These are phyloP conservation scores for Discostella stelligeroides DNA, from an alignment of 108 stramenopile genomes.

Conservation along the genomic window DNA sequence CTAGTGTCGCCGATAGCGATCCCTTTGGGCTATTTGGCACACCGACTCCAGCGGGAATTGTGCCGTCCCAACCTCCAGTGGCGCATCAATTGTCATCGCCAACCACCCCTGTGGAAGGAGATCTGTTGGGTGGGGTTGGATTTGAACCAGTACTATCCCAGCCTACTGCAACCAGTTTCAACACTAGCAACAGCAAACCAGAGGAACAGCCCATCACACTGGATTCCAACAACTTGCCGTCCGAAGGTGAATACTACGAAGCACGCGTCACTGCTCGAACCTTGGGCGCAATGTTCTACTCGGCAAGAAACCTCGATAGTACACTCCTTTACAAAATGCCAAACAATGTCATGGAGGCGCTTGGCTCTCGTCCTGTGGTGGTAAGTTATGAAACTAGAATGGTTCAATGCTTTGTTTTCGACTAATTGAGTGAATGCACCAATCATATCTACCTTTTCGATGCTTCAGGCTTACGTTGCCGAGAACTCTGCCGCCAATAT, in stretches of 20 bases:
- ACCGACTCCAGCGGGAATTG: constrained; percentile 6
- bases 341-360: constrained; percentile 23
- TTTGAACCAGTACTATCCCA: background rate
- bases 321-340: constrained; percentile 25
- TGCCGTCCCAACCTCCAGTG: constrained; percentile 8
- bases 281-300: constrained; percentile 48
- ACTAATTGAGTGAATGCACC: too few relatives aligned
- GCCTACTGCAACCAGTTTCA: constrained; percentile 2
- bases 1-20: constrained; percentile 7
- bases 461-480: constrained; percentile 5
- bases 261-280: constrained; percentile 21
- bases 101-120: constrained; percentile 1
- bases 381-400: too few relatives aligned
- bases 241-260: constrained; percentile 46
- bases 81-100: background rate
- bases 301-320: constrained; percentile 24
- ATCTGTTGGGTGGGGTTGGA: constrained; percentile 16
- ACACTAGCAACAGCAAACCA: background rate
- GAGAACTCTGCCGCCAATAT: constrained; percentile 33
- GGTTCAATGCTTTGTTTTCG: too few relatives aligned
- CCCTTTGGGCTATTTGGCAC: constrained; percentile 30
- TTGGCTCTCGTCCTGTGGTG: constrained; percentile 39
- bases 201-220: constrained; percentile 20
- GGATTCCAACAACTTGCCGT: constrained; percentile 34
- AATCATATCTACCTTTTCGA: too few relatives aligned